Conservation (phyloP, 176 grass and related monocot genomes). For the Phyllostachys edulis region DNA sequence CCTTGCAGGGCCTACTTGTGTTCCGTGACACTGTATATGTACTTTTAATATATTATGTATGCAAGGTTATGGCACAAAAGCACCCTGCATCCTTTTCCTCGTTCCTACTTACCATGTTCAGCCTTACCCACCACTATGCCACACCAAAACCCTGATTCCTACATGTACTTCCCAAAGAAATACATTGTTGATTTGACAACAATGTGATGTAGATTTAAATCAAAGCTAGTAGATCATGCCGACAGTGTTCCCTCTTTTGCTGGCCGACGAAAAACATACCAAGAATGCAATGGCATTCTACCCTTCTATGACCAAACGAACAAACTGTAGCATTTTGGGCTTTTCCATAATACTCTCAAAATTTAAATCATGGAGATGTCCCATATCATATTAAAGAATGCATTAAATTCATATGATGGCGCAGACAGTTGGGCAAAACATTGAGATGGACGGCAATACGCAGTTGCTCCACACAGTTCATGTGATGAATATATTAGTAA, state of each 20-base stretch:
- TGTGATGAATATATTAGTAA: constrained; percentile 44
- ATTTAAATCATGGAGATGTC: not conserved
- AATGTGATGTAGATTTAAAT: constrained; percentile 21
- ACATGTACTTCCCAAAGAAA: constrained; percentile 15
- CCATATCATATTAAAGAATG: constrained; percentile 16
- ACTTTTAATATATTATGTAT: not conserved
- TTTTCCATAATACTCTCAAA: not conserved
- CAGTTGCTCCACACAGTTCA: constrained; percentile 31
- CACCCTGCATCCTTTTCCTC: not conserved
- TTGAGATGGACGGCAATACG: constrained; percentile 1
- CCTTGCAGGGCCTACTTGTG: not conserved
- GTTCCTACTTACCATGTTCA: constrained; percentile 32
- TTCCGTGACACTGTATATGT: not conserved
- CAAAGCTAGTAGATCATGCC: constrained; percentile 1
- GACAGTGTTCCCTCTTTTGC: not conserved
- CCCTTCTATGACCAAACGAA: not conserved
- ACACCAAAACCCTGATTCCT: constrained; percentile 20
- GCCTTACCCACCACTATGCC: constrained; percentile 21
- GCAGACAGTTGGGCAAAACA: constrained; percentile 20
- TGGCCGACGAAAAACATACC: not conserved
- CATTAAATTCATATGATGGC: constrained; percentile 16
- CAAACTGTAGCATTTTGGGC: not conserved
- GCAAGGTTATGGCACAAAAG: not conserved
- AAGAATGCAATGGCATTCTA: not conserved
- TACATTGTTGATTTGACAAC: not conserved